Base-by-base conservation (phyloP, 441 rosid species). In the Gossypium trilobum region DNA sequence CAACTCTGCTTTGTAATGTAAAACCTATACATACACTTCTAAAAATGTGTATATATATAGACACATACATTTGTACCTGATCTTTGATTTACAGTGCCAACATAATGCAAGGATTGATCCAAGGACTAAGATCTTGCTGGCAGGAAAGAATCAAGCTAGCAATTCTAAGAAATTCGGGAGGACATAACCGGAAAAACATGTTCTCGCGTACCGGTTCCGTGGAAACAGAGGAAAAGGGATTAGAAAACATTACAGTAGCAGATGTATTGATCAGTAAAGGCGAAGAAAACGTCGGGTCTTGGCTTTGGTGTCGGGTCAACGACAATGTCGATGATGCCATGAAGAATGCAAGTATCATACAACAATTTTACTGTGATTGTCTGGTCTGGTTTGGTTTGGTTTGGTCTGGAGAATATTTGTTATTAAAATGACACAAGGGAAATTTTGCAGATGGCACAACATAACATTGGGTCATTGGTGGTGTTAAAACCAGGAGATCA, bases 391-490 rank as follows among this genome's bases (percentile, higher is more conserved):
- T 22, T 27, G 42, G 31, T 27, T 29, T 31, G 36, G 17, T 16
- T 0, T 48, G 5, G 61, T 70, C 46, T 57, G 51, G n/a, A 50
- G 19, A 44, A 16, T 54, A 54, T 9, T 52, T 27, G 75, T 50
- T 48, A 31, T 5, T 73, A 16, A 73, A 62, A 33, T 5, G 9
- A 73, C 19, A 54, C 19, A 7, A 10, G 14, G 29, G 13, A 36
- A 31, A 19, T 55, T 73, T 72, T 73, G 83, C 90, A 91, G 97
- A 91, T 93, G 96, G 92, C 97, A n/a, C 76, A 81, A 68, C 87
- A 88, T 77, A 87, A 93, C 66, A 85, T 93, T 39, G 98, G 98
- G 73, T 93, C 98, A n/a, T 66, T 93, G 78, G 89, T 89, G 16
- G 97, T 93, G 22, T 84, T 93, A 66, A 89, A 84, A 83, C 91